Evolutionary conservation across 1,139 yeast genomes (phyloP), one percentile per base, ranked within the genome.

Genomic region (Taphrina wiesneri): DNA sequence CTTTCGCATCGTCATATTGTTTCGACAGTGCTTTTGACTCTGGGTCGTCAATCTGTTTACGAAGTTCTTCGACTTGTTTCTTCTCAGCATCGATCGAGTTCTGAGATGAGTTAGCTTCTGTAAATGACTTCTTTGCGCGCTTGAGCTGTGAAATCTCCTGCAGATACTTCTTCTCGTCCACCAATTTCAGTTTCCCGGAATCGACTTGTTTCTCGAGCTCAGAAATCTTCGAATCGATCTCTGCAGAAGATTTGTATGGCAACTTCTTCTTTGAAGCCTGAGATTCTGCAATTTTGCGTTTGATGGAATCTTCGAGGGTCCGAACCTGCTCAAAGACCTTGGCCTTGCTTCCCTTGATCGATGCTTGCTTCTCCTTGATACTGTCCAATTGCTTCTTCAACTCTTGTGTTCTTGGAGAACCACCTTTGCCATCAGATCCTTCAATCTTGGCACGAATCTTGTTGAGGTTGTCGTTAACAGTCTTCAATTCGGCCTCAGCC

Each of bases 131-230:
- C 75, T 86, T 85, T 75, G 88, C 80, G 79, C 90, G 90, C 78
- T 95, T 87, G 77, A 93, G 83, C 64, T 86, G 79, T 66, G 91
- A 84, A 82, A 91, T 89, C 79, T 93, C 98, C 79, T 88, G 88
- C 72, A 95, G 85, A 72, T 82, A 80, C 76, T 86, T 84, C 81
- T 91, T 88, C 82, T 95, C 99, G 70, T 93, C 97, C 65, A 92
- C 98, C 75, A 95, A 85, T 74, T 90, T 85, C 77, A 95, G 81
- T 65, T 82, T 80, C 69, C 99, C 99, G 64, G 89, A 79, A 69
- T 89, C 91, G 70, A 93, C 87, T 72, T 83, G 81, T 59, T 81
- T 82, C 76, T 93, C 97, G 74, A 91, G 84, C 43, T 82, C 80
- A 71, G 78, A 77, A 76, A 92, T 84, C 78, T 87, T 85, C 68